Evolutionary conservation across 2,329 filamentous ascomycete species (phyloP).

Genomic region (Alternaria gansuensis): DNA sequence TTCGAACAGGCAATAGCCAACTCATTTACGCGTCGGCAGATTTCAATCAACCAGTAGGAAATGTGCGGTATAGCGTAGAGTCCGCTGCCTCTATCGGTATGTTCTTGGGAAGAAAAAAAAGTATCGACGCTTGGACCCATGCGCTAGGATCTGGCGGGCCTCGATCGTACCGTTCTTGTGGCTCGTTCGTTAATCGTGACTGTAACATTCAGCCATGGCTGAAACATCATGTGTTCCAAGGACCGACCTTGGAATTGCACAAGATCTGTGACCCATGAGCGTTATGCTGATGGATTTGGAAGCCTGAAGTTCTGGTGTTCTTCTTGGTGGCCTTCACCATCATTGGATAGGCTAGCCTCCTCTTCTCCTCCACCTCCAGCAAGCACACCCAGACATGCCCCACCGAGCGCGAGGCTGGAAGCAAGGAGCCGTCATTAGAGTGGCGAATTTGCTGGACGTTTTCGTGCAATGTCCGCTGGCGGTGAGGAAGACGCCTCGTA

Average conservation of each 20-base stretch:
- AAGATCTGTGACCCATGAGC: constrained; percentile 27
- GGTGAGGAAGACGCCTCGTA: constrained; percentile 24
- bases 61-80: constrained; percentile 27
- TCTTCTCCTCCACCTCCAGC: constrained; percentile 18
- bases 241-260: constrained; percentile 21
- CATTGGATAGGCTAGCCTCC: constrained; percentile 27
- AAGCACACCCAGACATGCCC: constrained; percentile 26
- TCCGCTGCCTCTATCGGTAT: constrained; percentile 25
- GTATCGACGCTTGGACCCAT: constrained; percentile 23
- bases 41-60: constrained; percentile 29
- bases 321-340: constrained; percentile 12
- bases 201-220: constrained; percentile 24
- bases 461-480: constrained; percentile 24
- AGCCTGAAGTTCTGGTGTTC: constrained; percentile 9
- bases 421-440: constrained; percentile 27
- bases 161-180: constrained; percentile 19
- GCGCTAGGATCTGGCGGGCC: constrained; percentile 18
- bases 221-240: constrained; percentile 28
- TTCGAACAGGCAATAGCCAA: constrained; percentile 35
- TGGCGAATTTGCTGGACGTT: constrained; percentile 29
- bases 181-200: constrained; percentile 26
- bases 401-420: constrained; percentile 30
- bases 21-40: constrained; percentile 43
- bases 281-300: constrained; percentile 21
- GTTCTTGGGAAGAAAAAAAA: constrained; percentile 26